Percentiles rank a stretch among this genome's conserved stretches.
phyloP scores from a whole-genome alignment of 352 stramenopile genomes.

The Hyaloperonospora brassicae region DNA sequence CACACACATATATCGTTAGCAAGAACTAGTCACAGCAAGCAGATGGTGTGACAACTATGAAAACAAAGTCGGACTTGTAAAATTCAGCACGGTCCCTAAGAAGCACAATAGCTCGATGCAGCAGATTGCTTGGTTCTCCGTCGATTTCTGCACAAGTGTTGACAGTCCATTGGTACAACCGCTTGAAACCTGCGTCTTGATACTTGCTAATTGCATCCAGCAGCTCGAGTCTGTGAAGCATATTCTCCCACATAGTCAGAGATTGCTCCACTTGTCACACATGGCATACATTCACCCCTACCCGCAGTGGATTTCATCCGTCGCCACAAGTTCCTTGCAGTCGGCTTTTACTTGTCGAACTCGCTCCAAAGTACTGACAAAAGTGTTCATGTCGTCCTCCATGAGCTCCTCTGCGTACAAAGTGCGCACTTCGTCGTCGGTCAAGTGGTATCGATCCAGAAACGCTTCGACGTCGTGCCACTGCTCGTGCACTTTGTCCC shows the following conservation, averaged over 20 bases:
- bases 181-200: conserved; percentile 80
- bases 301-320: conserved; percentile 38
- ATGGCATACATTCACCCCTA: conserved; percentile 10
- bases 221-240: conserved; percentile 62
- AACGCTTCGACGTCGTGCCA: conserved; percentile 51
- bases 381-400: conserved; percentile 45
- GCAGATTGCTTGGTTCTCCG: conserved; percentile 44
- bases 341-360: conserved; percentile 65
- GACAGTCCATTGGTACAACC: conserved; percentile 84
- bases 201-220: conserved; percentile 75
- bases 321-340: conserved; percentile 49
- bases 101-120: conserved; percentile 63
- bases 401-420: conserved; percentile 34
- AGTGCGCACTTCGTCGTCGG: conserved; percentile 49
- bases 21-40: neutral
- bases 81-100: conserved; percentile 63
- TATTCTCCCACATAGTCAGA: neutral
- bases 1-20: neutral
- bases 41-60: neutral
- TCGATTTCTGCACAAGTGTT: conserved; percentile 65
- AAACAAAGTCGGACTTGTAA: conserved; percentile 45
- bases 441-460: conserved; percentile 62
- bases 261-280: neutral
- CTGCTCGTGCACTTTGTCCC: conserved; percentile 37
- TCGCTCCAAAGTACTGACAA: conserved; percentile 64